Conservation (phyloP, 805 yeast species). For the Wickerhamomyces strasburgensis region DNA sequence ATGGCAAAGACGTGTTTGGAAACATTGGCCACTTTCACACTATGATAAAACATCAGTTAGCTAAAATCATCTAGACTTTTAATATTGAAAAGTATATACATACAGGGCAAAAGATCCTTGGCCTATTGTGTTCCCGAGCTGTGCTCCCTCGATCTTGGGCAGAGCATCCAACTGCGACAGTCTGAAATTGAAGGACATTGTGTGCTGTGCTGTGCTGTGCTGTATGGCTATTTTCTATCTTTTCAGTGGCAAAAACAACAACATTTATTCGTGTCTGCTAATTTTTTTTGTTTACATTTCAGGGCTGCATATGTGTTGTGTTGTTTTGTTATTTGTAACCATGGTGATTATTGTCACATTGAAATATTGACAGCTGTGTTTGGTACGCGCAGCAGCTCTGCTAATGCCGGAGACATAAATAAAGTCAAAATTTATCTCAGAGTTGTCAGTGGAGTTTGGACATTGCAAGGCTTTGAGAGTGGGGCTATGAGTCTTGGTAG, state of each 20-base stretch:
- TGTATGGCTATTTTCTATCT: too few relatives aligned
- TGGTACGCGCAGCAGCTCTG: too few relatives aligned
- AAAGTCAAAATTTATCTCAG: too few relatives aligned
- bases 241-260: too few relatives aligned
- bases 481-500: too few relatives aligned
- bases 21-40: conserved; percentile 46
- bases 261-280: too few relatives aligned
- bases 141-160: conserved; percentile 44
- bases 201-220: background rate
- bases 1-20: conserved; percentile 44
- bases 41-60: conserved; percentile 5
- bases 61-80: background rate
- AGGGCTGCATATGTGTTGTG: background rate
- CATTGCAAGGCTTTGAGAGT: too few relatives aligned
- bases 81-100: conserved; percentile 11
- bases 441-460: too few relatives aligned
- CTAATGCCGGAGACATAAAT: too few relatives aligned
- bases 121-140: conserved; percentile 50
- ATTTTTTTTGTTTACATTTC: conserved; percentile 2
- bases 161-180: conserved; percentile 44
- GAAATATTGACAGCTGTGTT: too few relatives aligned
- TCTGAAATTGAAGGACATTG: conserved; percentile 24
- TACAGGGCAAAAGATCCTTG: conserved; percentile 64
- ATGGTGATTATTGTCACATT: too few relatives aligned
- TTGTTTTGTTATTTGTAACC: background rate